Base-by-base conservation (phyloP, 768 basidiomycete genomes). In the Xanthoconium stramineum region DNA sequence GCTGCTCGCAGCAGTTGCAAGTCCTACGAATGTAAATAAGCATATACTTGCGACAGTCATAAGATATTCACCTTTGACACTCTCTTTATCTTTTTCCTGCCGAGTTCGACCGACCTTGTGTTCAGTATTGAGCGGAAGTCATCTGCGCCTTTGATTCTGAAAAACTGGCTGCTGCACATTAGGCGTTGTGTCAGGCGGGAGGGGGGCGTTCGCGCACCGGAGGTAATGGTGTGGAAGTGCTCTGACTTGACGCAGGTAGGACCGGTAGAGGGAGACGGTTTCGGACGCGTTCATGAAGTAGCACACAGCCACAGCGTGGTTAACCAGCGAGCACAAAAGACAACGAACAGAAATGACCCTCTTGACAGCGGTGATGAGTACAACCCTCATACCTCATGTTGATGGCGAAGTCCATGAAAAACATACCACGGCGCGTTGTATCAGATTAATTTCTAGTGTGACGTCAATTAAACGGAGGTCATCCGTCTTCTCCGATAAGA, bases 101-200 rank as follows among this genome's bases (percentile, higher is more conserved):
- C 74, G 24, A 78, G 66, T 45, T 53, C 57, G 15, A 59, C 48
- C 13, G 67, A 65, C n/a, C 65, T 61, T 15, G 78, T 73, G 20
- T 66, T 55, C 36, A 80, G 49, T n/a, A 83, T 65, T 14, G 76
- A 73, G n/a, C 78, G 78, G 42, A 85, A 72, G 67, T 84, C 86
- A 65, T 87, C 81, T 32, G 73, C 74, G 28, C 76, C 77, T 61
- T 83, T 84, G 50, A 87, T 65, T 56, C 76, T 78, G 70, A 83
- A 90, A 68, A 89, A 89, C 48, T 79, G 79, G 30, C 88, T 89
- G 64, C 4, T 37, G 35, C 4, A 12, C 1, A 42, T 64, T 33
- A 61, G 60, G 46, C 48, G 37, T 45, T 13, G 9, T 35, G 24
- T 28, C 17, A 10, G 15, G 20, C 24, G 28, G 4, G 3, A 12